Conservation (phyloP, 192 early-diverging fungal genomes). For the Diversispora epigaea region DNA sequence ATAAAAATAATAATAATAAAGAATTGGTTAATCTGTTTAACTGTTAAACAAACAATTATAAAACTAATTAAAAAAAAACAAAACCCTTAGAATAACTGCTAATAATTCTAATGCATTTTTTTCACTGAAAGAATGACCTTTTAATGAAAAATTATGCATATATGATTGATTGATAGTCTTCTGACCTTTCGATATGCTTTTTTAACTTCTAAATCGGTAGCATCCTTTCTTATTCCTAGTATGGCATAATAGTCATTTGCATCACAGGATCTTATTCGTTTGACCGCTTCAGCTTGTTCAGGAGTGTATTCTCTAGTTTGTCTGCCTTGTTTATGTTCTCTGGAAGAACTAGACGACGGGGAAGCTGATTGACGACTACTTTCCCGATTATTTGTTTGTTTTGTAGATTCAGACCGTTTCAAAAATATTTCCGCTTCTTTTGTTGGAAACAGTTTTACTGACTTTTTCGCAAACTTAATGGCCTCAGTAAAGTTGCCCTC, state of each 20-base stretch:
- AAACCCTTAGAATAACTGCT: too few species aligned
- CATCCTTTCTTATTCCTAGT: slow-evolving; percentile 72
- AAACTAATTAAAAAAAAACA: too few species aligned
- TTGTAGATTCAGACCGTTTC: slow-evolving; percentile 39
- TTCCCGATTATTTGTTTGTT: not conserved
- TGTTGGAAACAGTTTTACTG: slow-evolving; percentile 75
- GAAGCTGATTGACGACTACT: slow-evolving; percentile 19
- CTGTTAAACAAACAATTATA: too few species aligned
- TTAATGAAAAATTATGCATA: not conserved
- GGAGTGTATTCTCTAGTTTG: slow-evolving; percentile 62
- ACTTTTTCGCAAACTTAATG: slow-evolving; percentile 83
- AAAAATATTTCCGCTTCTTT: slow-evolving; percentile 61
- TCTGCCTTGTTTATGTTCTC: slow-evolving; percentile 31
- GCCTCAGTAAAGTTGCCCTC: slow-evolving; percentile 68
- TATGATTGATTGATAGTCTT: not conserved
- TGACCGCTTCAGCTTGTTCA: slow-evolving; percentile 80
- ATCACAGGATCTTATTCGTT: slow-evolving; percentile 69
- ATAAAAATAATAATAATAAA: not conserved
- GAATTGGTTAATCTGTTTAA: too few species aligned
- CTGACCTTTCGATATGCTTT: slow-evolving; percentile 90
- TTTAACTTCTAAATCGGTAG: slow-evolving; percentile 81
- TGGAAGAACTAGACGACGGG: slow-evolving; percentile 32
- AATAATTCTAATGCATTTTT: not conserved
- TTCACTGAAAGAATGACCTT: not conserved
- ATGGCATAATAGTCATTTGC: slow-evolving; percentile 78